Evolutionary conservation across 148 eudicot genomes (phyloP), one percentile per base, ranked within the genome.

Genomic region (Vaccinium darrowii): DNA sequence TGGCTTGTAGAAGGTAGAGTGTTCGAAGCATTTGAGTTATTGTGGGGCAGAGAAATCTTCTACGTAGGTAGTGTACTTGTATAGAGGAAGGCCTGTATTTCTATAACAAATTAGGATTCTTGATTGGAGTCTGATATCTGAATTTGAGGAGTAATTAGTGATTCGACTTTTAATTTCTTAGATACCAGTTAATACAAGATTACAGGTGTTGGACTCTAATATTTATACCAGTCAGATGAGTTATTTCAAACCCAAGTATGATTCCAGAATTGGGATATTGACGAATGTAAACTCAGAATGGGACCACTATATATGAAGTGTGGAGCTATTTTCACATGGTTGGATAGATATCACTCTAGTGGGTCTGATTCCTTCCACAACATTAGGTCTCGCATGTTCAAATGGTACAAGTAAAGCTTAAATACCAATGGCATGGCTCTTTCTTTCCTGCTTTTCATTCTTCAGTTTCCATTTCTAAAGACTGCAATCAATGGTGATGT

Each of bases 351-450:
- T 39, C 78, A 36, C 39, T 36, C 23, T 36, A 36, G 78, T 36
- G 51, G 78, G 23, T 74, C 52, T 39, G 52, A 19, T 74, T 74
- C 25, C 52, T 74, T 74, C 52, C 52, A 39, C 5, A 8, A 43
- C 13, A 43, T 39, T 39, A 25, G 60, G 25, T 47, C 49, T 65
- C 25, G 25, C 25, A 67, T 25, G 36, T 23, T 25, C 16, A 62
- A 81, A 60, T 30, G 51, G 71, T 80, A 71, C 77, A 50, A 53
- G 62, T 36, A 21, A 74, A 52, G 85, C 54, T 83, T 74, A 73
- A 54, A 54, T 50, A 49, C 25, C 4, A 54, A 79, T 11, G 25
- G 0, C 52, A n/a, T 0, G 39, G 39, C 75, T 62, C 56, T 51
- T 72, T 69, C 50, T 39, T 60, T 76, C 56, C 58, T 65, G 16